Evolutionary conservation across 2,329 filamentous ascomycete species (phyloP).

Genomic region (Tolypocladium nubicola): DNA sequence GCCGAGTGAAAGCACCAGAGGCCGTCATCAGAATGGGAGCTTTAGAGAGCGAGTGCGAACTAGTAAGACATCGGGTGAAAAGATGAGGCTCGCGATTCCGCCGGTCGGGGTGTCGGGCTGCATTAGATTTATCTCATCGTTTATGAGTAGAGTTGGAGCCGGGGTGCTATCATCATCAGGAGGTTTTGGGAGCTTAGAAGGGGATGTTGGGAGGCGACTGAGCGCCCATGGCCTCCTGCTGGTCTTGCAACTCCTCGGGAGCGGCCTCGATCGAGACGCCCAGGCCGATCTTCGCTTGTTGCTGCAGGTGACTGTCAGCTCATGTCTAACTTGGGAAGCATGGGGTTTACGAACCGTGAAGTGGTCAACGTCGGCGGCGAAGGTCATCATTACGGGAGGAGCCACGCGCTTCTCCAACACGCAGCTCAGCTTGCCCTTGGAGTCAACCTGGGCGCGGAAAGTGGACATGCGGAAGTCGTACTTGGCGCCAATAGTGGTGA

Average conservation of each 20-base stretch:
- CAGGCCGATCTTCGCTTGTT: constrained; percentile 88
- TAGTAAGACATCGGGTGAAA: constrained; percentile 19
- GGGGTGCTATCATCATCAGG: constrained; percentile 8
- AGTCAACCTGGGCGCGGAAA: constrained; percentile 93
- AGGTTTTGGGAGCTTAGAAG: constrained; percentile 37
- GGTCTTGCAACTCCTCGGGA: constrained; percentile 77
- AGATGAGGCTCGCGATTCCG: constrained; percentile 9
- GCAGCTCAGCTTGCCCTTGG: constrained; percentile 85
- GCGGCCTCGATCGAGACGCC: constrained; percentile 85
- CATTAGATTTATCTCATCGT: constrained; percentile 16
- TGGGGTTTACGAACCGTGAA: constrained; percentile 59
- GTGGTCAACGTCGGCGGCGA: constrained; percentile 95
- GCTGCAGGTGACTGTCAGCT: constrained; percentile 41
- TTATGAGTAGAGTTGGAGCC: constrained; percentile 10
- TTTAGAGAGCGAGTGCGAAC: constrained; percentile 9
- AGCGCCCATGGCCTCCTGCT: constrained; percentile 54
- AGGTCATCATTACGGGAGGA: constrained; percentile 84
- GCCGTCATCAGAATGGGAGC: constrained; percentile 10
- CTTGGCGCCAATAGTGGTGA: constrained; percentile 87
- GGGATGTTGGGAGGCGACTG: constrained; percentile 48
- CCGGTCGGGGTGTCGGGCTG: constrained; percentile 13
- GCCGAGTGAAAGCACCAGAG: neutral
- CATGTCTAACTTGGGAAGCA: constrained; percentile 9
- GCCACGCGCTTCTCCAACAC: constrained; percentile 93
- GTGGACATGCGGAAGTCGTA: constrained; percentile 96